A percentile compares a stretch with the other conserved stretches of the same genome.
Conservation (phyloP, 208 protist genomes). For the Leishmania mexicana region DNA sequence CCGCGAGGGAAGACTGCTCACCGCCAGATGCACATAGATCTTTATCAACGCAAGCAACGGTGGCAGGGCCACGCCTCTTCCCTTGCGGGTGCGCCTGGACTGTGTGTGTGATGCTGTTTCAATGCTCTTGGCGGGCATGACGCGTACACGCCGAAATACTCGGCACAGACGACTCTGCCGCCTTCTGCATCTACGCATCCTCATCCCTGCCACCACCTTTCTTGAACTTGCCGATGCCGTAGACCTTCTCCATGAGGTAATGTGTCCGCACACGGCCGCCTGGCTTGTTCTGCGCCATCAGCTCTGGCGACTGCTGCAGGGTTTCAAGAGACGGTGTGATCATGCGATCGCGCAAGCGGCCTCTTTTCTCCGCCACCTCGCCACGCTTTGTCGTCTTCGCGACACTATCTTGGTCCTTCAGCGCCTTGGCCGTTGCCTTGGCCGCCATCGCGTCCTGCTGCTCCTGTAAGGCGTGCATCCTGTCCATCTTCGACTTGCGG, state of each 20-base stretch:
- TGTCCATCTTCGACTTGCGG: constrained; percentile 68
- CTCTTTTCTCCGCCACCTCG: constrained; percentile 41
- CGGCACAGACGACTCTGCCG: neutral
- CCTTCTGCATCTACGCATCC: constrained; percentile 38
- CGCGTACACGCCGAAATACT: neutral
- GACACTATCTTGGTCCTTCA: constrained; percentile 37
- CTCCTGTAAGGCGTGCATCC: constrained; percentile 73
- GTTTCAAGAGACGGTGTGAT: constrained; percentile 62
- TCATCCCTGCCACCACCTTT: constrained; percentile 48
- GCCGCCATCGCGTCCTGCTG: constrained; percentile 71
- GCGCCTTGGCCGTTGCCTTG: constrained; percentile 28
- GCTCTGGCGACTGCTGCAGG: constrained; percentile 54
- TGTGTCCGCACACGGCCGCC: constrained; percentile 38
- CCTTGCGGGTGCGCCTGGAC: neutral
- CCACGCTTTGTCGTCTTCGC: constrained; percentile 46
- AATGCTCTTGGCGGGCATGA: neutral
- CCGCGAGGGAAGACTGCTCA: neutral
- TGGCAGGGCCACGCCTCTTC: neutral
- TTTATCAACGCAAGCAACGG: neutral
- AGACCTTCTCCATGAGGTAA: constrained; percentile 64
- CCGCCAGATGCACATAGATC: too few species aligned
- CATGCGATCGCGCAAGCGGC: constrained; percentile 61
- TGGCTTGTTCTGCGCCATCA: constrained; percentile 44
- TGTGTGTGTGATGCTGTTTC: neutral
- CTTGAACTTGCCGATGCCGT: constrained; percentile 73